Evolutionary conservation across 1,284 basidiomycete genomes (phyloP).

Genomic region (Irpex sp.): DNA sequence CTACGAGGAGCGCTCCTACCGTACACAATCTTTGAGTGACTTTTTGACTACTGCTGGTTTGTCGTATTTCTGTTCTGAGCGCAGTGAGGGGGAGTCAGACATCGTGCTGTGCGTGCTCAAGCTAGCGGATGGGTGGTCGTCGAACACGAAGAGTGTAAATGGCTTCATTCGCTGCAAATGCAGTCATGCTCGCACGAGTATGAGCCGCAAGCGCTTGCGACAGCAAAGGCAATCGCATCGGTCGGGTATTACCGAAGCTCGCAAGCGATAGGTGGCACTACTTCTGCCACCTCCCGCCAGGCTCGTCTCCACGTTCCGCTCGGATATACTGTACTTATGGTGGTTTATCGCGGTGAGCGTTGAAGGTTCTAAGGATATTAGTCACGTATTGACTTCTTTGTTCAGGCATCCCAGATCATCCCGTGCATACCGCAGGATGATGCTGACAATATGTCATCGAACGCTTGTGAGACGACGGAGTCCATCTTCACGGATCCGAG

Average conservation of each 20-base stretch:
- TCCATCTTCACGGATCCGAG: no score
- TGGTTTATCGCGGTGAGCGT: no score
- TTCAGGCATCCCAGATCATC: no score
- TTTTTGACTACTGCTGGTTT: neutral
- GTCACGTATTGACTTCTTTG: no score
- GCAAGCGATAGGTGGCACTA: no score
- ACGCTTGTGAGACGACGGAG: no score
- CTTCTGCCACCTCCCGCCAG: no score
- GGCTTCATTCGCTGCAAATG: neutral
- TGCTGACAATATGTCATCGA: no score
- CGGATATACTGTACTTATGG: no score
- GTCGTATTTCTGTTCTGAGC: neutral
- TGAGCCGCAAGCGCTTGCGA: neutral
- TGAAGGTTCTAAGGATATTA: no score
- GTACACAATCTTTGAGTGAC: constrained; percentile 10
- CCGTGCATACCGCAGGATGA: no score
- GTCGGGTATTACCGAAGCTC: neutral
- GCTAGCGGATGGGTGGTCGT: neutral
- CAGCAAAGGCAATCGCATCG: neutral
- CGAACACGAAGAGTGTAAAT: neutral
- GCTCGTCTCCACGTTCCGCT: no score
- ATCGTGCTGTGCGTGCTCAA: neutral
- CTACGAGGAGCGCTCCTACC: constrained; percentile 1
- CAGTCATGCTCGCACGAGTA: neutral
- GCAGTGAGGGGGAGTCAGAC: neutral